Evolutionary conservation across 352 stramenopile species (phyloP), one percentile per base, ranked within the genome.

Genomic region (Pythium chondricola): DNA sequence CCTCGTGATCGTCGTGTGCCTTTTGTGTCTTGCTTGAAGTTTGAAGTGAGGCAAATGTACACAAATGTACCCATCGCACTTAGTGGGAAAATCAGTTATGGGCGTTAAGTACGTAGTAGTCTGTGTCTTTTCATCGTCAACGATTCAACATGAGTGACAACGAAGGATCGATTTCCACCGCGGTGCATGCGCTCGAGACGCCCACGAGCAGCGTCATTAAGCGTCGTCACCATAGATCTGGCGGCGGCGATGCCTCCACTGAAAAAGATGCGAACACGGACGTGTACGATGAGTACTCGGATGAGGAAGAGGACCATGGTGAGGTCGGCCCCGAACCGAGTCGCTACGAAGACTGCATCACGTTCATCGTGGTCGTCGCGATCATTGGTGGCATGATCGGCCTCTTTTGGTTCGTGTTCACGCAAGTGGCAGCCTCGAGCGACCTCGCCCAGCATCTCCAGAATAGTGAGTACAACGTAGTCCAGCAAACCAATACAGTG

Each of bases 121-220:
- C 47, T 18, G 50, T 35, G 43, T 43, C 31, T 25, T 42, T 57
- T 48, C n/a, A 33, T 33, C 7, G 13, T 33, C 29, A 33, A 13
- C 13, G 8, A 13, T 33, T 10, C 10, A 49, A 17, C 41, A 16
- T 61, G 90, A 98, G 58, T 99, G 98, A 98, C 64, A 8, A 22
- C 36, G 36, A 42, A 17, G 6, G 36, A 11, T 8, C 36, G 4
- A 10, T 7, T 26, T 13, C 21, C 4, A n/a, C 6, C 9, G 38
- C 35, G 7, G 38, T 44, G 38, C 38, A 44, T 44, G 14, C 38
- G 38, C 38, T 44, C 27, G 14, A 20, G 7, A 40, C 11, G n/a
- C 6, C 35, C 7, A 16, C 35, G n/a, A 40, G 9, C 8, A 8
- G 30, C 30, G 30, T 35, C 30, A n/a, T n/a, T n/a, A n/a, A n/a